Base-by-base conservation (phyloP, 345 rosid species). In the Aquilaria yunnanensis region DNA sequence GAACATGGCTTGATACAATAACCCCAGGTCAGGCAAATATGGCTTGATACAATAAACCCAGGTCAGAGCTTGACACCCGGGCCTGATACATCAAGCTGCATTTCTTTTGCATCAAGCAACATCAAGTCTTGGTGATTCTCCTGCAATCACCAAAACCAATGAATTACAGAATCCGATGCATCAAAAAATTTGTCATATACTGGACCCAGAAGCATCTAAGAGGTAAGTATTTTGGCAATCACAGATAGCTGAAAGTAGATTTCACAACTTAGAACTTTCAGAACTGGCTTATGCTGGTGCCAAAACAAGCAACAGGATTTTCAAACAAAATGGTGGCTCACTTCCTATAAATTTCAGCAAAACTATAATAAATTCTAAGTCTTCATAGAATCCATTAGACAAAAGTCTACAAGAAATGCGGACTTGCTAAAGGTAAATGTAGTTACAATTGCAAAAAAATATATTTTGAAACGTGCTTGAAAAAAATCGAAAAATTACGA, bases 11-110 rank as follows among this genome's bases (percentile, higher is more conserved):
- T 16, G 23, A 16, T 16, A 16, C 23, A 37, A 37, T 4, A 37
- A 37, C 7, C 5, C 5, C 5, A 37, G 4, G 43, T 37, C 43
- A 57, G 23, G 46, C 52, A 5, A 61, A 75, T 82, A 63, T 84
- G 61, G 82, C 87, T 72, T 82, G 82, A 59, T 16, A 0, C 31
- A 64, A 78, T 69, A 83, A 67, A 70, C 82, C 83, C 75, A 69
- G 69, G 75, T 69, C 59, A 57, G 68, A 67, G 61, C 77, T 80
- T 66, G 51, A 67, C 56, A 73, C 87, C 71, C 69, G 81, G 76
- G 81, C 67, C 72, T 81, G 84, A 80, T 84, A 79, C 75, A 71
- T 80, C 88, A 85, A 67, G 84, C 87, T 58, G 53, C 63, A 68
- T 70, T 75, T 72, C 67, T 92, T 72, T 83, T 65, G 92, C 96